Percentiles rank a stretch among this genome's conserved stretches.
Conservation (phyloP, 768 basidiomycete species). For the Strobilomyces echinocephalus region DNA sequence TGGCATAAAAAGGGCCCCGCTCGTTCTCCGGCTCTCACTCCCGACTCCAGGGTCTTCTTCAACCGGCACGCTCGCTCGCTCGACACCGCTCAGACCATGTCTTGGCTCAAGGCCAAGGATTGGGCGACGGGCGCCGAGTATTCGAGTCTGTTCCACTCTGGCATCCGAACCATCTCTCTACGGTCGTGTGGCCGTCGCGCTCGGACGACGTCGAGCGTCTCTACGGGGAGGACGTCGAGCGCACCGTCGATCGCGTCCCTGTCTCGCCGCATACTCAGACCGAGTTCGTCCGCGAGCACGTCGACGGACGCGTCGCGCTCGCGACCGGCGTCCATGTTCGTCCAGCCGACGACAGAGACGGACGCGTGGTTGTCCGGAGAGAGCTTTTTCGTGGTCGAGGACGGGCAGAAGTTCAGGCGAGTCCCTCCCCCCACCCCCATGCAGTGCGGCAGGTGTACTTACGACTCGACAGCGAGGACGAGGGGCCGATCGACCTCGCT, state of each 20-base stretch:
- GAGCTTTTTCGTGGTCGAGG: neutral
- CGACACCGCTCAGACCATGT: too few species aligned
- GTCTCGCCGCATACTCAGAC: constrained; percentile 9
- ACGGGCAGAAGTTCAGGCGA: constrained; percentile 9
- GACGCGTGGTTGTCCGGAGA: constrained; percentile 6
- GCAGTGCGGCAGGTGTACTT: too few species aligned
- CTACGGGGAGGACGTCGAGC: too few species aligned
- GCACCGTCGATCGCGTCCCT: neutral
- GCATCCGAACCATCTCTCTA: constrained; percentile 29
- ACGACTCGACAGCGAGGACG: constrained; percentile 6
- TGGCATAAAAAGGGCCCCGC: constrained; percentile 6
- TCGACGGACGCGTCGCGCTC: constrained; percentile 3
- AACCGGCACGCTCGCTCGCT: too few species aligned
- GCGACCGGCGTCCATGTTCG: constrained; percentile 17
- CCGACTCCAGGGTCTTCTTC: neutral
- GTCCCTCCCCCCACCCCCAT: constrained; percentile 4
- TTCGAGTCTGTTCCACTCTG: constrained; percentile 34
- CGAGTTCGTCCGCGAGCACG: constrained; percentile 2
- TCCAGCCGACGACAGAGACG: constrained; percentile 9
- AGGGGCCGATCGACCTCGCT: constrained; percentile 24
- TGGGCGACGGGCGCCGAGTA: constrained; percentile 30
- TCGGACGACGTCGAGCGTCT: constrained; percentile 4
- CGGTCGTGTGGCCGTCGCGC: constrained; percentile 3
- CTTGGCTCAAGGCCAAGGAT: constrained; percentile 29
- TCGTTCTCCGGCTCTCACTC: neutral